Evolutionary conservation across 805 yeast genomes (phyloP), one percentile per base, ranked within the genome.

Genomic region (Cyberlindnera mycetangii): DNA sequence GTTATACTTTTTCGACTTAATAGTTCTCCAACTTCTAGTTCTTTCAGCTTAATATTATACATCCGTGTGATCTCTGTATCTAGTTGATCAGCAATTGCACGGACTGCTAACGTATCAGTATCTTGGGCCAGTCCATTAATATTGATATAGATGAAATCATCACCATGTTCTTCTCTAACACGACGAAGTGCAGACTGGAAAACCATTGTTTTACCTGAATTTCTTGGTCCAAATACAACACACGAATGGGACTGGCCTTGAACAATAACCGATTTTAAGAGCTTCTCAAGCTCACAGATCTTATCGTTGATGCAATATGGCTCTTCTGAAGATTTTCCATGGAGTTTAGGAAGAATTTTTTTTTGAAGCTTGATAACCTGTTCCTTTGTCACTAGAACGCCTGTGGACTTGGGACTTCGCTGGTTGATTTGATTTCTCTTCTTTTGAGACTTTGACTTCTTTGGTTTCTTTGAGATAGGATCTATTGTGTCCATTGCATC

Each of bases 1-100:
- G 74, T 76, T 30, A 80, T 67, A 0, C 83, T 74, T 28, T 76
- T 72, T 43, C 74, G 71, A 53, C 79, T 78, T 48, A 80, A 71
- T 18, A 60, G 50, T n/a, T 60, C 63, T 20, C 50, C 45, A 10
- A 14, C 39, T 25, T 61, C 59, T 22, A 57, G 35, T 18, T 54
- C 57, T 34, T 47, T 44, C 41, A 60, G 37, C 34, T 51, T 55
- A 41, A 49, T 49, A 10, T 59, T 56, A 42, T 64, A 67, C 16
- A 66, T 54, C 41, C 60, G 55, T 31, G 63, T 54, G 41, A 72
- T 59, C 42, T 67, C 70, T 15, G 58, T 59, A 58, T 88, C 96
- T 32, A 92, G 65, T 62, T 90, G 97, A 35, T 83, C 70, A 0
- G 96, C 96, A 45, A 93, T 85, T 52, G 88, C 90, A 41, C 90